Evolutionary conservation across 2,329 filamentous ascomycete species (phyloP).

Genomic region (Sclerotiophoma versabilis): DNA sequence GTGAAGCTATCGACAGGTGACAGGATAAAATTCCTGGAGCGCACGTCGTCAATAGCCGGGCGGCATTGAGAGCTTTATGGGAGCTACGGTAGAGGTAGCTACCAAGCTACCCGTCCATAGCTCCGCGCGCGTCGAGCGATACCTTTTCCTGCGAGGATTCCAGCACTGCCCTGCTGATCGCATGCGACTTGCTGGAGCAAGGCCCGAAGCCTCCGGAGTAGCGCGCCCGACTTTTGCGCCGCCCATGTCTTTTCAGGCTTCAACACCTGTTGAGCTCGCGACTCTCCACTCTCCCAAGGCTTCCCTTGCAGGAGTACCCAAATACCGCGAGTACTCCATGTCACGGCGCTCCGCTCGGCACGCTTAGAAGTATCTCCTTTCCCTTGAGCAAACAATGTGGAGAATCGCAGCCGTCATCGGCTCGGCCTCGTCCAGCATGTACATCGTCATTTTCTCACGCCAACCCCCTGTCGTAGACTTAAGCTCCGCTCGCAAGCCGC

Average conservation of each 20-base stretch:
- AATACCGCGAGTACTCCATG: conserved; percentile 1
- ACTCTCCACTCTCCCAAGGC: conserved; percentile 15
- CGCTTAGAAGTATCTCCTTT: conserved; percentile 12
- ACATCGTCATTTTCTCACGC: conserved; percentile 39
- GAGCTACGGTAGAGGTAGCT: conserved; percentile 16
- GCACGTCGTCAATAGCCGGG: conserved; percentile 23
- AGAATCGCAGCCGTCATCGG: conserved; percentile 14
- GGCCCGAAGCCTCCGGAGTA: conserved; percentile 23
- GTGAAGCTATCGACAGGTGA: conserved; percentile 19
- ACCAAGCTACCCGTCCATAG: conserved; percentile 24
- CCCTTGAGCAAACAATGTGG: conserved; percentile 17
- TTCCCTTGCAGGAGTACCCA: conserved; percentile 14
- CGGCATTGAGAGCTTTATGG: conserved; percentile 27
- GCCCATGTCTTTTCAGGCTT: conserved; percentile 6
- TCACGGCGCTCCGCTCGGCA: conserved; percentile 6
- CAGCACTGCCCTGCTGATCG: conserved; percentile 33
- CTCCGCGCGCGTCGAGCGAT: conserved; percentile 21
- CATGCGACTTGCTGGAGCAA: conserved; percentile 25
- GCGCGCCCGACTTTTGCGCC: conserved; percentile 11
- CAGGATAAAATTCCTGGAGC: conserved; percentile 21
- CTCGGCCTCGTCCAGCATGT: conserved; percentile 5
- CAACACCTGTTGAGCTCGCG: conserved; percentile 9
- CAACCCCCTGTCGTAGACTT: conserved; percentile 31
- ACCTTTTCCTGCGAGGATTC: conserved; percentile 23
- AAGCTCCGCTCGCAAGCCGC: conserved; percentile 41